Base-by-base conservation (phyloP, 805 yeast species). In the Zygotorulaspora danielsina region DNA sequence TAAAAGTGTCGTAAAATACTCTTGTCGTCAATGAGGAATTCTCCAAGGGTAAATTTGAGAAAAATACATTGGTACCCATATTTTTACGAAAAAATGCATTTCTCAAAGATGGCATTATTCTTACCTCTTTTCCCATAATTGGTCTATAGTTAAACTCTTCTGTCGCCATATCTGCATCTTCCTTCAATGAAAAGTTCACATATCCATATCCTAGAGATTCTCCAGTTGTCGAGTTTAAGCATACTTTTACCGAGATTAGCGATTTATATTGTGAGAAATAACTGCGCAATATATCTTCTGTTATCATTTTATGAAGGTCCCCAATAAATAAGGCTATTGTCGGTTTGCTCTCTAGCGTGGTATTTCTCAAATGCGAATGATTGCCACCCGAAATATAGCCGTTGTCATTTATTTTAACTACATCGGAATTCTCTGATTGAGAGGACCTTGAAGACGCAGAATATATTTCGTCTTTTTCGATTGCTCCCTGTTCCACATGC, bases 181-280 rank as follows among this genome's bases (percentile, higher is more conserved):
- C 52, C 31, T 67, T 66, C 4, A 57, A 61, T 6, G 63, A 60
- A 55, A 80, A 81, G 41, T 83, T 81, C 13, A 82, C 78, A 55
- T 82, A 84, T 0, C 87, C 93, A 59, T 83, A 81, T 2, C 87
- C 83, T 41, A 85, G 63, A 1, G 88, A 75, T 34, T 69, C 62
- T 17, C 73, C 73, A n/a, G 75, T 65, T 21, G 65, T 62, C 18
- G 75, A 71, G 49, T 77, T 76, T 39, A 69, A 63, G 48, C 87
- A 78, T 28, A 84, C 67, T 53, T 80, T 81, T 20, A 78, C 76
- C 3, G 84, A 74, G 10, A 71, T 56, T 11, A 81, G 67, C 0
- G 79, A 66, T 7, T 72, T 68, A 43, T 45, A 71, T 11, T 49
- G 49, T 1, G 56, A 48, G 45, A 84, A 81, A 30, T 67, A 51